Evolutionary conservation across 108 stramenopile species (phyloP), one percentile per base, ranked within the genome.

Genomic region (Hondaea fermentalgiana): DNA sequence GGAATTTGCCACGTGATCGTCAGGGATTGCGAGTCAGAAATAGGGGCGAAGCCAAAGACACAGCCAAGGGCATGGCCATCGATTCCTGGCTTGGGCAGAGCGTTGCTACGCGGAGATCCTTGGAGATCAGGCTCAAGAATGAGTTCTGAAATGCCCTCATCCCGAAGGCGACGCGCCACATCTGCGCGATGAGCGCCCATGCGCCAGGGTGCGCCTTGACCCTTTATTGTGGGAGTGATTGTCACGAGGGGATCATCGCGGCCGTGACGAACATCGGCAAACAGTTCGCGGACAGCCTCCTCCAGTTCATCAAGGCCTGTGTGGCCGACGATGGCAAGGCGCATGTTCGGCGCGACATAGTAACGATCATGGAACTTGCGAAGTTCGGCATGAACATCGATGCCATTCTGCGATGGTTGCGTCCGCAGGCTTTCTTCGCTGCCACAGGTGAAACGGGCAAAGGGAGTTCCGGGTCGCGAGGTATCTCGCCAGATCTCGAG

Each of bases 331-430:
- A 99, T 90, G 10, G 95, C 97, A 47, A 98, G 89, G 29, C 94
- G 92, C 97, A 98, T 97, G 93, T 96, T 95, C 91, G 97, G 96
- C 49, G 97, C 94, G 60, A 95, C 95, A 91, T 99, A 99, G 88
- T 96, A 94, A 19, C 64, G 90, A 25, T 93, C 71, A 91, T 98
- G 97, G 89, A 98, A 99, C 44, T 96, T 90, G 47, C 98, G 93
- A 19, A 99, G 92, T 64, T 95, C 91, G 23, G 94, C 76, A 19
- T 97, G 94, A 49, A 98, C 72, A 87, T 94, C 93, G 19, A 90
- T 72, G 42, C 88, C 93, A 5, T 90, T 88, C 47, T 88, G 44
- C 88, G 14, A 58, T 19, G 96, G 96, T 6, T 91, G 92, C 58
- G 95, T 71, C 44, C 92, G 95, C 51, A 99, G 91, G 4, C 98